Conservation (phyloP, 2,329 filamentous ascomycete species). For the Blumeria graminis region DNA sequence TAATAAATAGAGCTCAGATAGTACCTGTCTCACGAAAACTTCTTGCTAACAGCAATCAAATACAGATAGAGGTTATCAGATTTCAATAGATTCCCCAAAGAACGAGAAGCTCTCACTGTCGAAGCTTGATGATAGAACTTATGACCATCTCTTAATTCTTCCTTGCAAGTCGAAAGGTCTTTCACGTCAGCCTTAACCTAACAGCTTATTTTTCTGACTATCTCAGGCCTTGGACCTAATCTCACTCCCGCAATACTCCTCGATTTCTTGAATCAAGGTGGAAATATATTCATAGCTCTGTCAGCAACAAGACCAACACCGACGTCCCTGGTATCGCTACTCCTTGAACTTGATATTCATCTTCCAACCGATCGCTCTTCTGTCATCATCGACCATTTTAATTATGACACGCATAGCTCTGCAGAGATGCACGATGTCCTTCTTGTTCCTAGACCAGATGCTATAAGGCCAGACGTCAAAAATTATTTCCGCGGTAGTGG, state of each 20-base stretch:
- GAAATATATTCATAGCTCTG: slow-evolving; percentile 74
- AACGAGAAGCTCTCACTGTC: slow-evolving; percentile 56
- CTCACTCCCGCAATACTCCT: slow-evolving; percentile 69
- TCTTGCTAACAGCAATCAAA: background rate
- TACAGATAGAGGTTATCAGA: slow-evolving; percentile 56
- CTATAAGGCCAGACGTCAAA: slow-evolving; percentile 43
- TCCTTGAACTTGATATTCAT: slow-evolving; percentile 70
- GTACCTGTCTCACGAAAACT: background rate
- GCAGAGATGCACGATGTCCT: slow-evolving; percentile 73
- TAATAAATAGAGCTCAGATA: slow-evolving; percentile 17
- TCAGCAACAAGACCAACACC: slow-evolving; percentile 48
- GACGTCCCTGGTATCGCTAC: slow-evolving; percentile 48
- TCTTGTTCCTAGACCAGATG: slow-evolving; percentile 43
- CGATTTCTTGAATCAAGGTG: slow-evolving; percentile 74
- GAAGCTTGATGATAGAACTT: slow-evolving; percentile 62
- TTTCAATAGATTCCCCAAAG: slow-evolving; percentile 67
- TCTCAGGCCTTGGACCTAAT: slow-evolving; percentile 57
- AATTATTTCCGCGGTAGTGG: slow-evolving; percentile 48
- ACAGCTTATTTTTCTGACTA: background rate
- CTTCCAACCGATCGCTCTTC: slow-evolving; percentile 70
- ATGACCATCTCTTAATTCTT: slow-evolving; percentile 76
- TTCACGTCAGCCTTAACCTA: slow-evolving; percentile 2
- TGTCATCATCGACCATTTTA: slow-evolving; percentile 85
- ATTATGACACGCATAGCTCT: slow-evolving; percentile 58
- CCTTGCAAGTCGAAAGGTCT: slow-evolving; percentile 75